A percentile compares a stretch with the other conserved stretches of the same genome.
phyloP scores from a whole-genome alignment of 805 yeast genomes.

The Hanseniaspora jakobsenii region DNA sequence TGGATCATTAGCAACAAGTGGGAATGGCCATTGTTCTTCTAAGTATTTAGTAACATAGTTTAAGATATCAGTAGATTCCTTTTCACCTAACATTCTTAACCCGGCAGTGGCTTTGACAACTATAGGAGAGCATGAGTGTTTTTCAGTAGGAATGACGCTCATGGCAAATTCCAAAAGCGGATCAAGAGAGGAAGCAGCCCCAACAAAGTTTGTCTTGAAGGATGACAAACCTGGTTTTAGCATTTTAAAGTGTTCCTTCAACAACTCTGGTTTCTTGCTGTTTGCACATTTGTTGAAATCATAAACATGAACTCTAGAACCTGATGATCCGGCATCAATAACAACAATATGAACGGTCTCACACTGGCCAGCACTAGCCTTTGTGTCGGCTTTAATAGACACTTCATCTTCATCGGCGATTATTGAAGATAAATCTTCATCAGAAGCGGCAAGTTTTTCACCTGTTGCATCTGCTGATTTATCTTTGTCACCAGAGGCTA shows the following conservation, averaged over 20 bases:
- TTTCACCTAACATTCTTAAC: constrained; percentile 69
- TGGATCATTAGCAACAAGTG: constrained; percentile 74
- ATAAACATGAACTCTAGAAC: constrained; percentile 91
- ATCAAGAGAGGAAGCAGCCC: constrained; percentile 86
- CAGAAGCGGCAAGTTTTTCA: neutral
- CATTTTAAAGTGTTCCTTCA: constrained; percentile 77
- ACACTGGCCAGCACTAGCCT: constrained; percentile 25
- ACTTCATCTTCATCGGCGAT: constrained; percentile 16
- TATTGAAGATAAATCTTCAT: constrained; percentile 5
- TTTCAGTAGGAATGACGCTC: constrained; percentile 57
- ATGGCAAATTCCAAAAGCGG: constrained; percentile 68
- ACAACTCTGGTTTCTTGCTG: constrained; percentile 54
- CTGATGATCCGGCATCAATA: constrained; percentile 97
- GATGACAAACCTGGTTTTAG: constrained; percentile 84
- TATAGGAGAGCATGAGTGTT: constrained; percentile 75
- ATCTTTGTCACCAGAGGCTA: neutral
- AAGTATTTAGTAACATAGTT: constrained; percentile 65
- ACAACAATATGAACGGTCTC: constrained; percentile 54
- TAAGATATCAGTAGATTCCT: constrained; percentile 58
- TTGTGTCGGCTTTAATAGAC: constrained; percentile 18
- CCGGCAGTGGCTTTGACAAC: constrained; percentile 99
- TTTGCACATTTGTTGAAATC: constrained; percentile 75
- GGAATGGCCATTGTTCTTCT: constrained; percentile 75
- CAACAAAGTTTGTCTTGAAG: constrained; percentile 63
- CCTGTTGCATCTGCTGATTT: neutral